phyloP scores from a whole-genome alignment of 441 rosid species.

The Hura crepitans region DNA sequence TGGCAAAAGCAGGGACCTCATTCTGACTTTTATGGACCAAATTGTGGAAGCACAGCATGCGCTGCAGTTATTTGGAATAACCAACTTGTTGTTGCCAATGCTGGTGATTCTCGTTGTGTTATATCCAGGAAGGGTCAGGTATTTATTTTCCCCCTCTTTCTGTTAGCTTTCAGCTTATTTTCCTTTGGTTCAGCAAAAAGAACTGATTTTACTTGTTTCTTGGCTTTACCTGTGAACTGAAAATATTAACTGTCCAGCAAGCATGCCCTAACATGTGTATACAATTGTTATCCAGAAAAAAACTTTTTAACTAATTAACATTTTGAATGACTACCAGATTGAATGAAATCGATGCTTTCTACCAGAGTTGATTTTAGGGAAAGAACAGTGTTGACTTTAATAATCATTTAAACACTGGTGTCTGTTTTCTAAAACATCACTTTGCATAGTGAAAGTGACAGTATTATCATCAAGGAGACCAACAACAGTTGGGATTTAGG shows the following conservation, averaged over 20 bases:
- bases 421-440: neutral
- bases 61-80: constrained; percentile 62
- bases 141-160: constrained; percentile 14
- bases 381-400: neutral
- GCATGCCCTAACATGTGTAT: too few relatives aligned
- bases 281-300: neutral
- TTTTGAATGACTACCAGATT: neutral
- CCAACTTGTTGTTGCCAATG: constrained; percentile 78
- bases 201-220: neutral
- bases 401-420: neutral
- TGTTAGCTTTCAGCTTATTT: neutral
- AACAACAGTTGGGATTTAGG: neutral
- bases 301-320: neutral
- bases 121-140: constrained; percentile 88
- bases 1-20: constrained; percentile 69
- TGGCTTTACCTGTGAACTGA: neutral
- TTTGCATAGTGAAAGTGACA: neutral
- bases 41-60: constrained; percentile 79
- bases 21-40: constrained; percentile 76
- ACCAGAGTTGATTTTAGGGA: neutral
- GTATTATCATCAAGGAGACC: neutral
- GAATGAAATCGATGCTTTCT: neutral
- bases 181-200: neutral
- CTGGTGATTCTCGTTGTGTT: constrained; percentile 92
- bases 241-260: neutral